A percentile compares a stretch with the other conserved stretches of the same genome.
Conservation (phyloP, 257 asterid species). For the Solanum virginianum region DNA sequence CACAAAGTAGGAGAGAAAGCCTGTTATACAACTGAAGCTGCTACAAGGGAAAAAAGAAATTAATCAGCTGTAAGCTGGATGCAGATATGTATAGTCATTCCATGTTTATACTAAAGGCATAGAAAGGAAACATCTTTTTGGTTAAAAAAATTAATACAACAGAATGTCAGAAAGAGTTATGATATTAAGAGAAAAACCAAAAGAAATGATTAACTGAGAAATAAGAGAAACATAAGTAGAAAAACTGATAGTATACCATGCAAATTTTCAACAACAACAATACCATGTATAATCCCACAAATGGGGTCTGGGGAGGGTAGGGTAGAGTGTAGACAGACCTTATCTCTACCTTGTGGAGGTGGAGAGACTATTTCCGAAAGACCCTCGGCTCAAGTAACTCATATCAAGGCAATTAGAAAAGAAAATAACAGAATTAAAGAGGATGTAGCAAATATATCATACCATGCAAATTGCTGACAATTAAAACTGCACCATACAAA, state of each 20-base stretch:
- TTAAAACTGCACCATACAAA: not conserved
- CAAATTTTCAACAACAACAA: not conserved
- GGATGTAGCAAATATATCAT: not conserved
- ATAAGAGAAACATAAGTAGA: not conserved
- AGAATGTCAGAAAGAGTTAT: not conserved
- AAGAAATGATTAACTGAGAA: not conserved
- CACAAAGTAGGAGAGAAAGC: conserved; percentile 8
- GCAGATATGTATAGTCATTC: not conserved
- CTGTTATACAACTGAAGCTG: not conserved
- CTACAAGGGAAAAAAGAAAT: not conserved
- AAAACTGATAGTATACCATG: not conserved
- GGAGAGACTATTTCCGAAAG: not conserved
- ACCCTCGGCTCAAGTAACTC: not conserved
- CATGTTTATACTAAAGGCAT: not conserved
- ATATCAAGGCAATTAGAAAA: not conserved
- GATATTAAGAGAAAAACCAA: not conserved
- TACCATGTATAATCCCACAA: not conserved
- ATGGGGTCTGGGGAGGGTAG: not conserved
- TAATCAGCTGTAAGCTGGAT: not conserved
- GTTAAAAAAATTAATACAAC: not conserved
- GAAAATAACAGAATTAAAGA: not conserved
- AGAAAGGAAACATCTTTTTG: not conserved
- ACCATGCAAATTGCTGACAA: not conserved
- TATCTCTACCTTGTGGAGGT: not conserved
- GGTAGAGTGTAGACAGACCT: not conserved